These are phyloP conservation scores for Sporothrix globosa DNA, from an alignment of 2,329 filamentous ascomycete genomes.

Conservation along the genomic window DNA sequence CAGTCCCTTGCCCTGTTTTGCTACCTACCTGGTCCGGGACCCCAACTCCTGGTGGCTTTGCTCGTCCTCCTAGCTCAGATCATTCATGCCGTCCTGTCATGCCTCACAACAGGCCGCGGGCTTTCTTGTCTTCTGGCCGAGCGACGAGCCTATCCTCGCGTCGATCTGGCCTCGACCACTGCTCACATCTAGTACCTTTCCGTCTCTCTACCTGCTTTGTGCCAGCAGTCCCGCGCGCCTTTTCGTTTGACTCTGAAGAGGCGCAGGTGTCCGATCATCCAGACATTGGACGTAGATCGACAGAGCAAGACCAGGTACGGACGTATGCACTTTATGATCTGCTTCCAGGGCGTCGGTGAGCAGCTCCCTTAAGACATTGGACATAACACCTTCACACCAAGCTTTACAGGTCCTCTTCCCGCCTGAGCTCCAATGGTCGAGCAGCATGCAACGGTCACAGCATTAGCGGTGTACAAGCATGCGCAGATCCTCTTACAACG, in stretches of 20 bases:
- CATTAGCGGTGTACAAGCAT: conserved; percentile 1
- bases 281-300: not conserved
- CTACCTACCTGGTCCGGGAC: not conserved
- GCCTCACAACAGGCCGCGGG: not conserved
- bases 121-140: not conserved
- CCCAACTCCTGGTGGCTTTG: conserved; percentile 26
- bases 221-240: not conserved
- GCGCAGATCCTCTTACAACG: conserved; percentile 6
- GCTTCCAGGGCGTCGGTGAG: conserved; percentile 1
- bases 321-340: conserved; percentile 12
- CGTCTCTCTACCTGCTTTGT: not conserved
- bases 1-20: not conserved
- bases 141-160: not conserved
- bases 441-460: conserved; percentile 8
- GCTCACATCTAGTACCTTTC: not conserved
- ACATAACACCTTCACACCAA: not conserved
- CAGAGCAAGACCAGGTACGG: not conserved
- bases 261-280: conserved; percentile 22
- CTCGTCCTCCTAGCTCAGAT: conserved; percentile 15
- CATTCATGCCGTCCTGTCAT: conserved; percentile 24
- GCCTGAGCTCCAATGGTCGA: not conserved
- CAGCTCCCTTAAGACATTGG: not conserved
- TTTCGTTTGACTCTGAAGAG: not conserved
- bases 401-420: not conserved
- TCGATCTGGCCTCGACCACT: conserved; percentile 14